Percentiles rank a stretch among this genome's conserved stretches.
phyloP scores from a whole-genome alignment of 2,329 filamentous ascomycete species.

The Emergomyces pasteurianus region DNA sequence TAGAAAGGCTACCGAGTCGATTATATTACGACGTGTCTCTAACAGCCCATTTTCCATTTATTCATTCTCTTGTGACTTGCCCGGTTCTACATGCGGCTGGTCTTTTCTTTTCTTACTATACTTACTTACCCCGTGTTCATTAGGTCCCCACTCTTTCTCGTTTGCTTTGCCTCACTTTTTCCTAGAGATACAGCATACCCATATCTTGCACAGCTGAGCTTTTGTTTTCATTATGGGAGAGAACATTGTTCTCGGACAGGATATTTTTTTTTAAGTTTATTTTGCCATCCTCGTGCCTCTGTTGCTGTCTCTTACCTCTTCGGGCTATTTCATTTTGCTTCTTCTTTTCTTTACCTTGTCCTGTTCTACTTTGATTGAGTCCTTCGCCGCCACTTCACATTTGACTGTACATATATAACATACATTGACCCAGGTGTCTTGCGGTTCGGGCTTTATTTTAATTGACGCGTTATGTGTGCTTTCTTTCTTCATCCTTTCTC shows the following conservation, averaged over 20 bases:
- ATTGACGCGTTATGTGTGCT: neutral
- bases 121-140: neutral
- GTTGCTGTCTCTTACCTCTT: constrained; percentile 1
- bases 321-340: neutral
- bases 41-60: neutral
- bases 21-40: neutral
- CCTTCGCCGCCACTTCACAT: constrained; percentile 3
- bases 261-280: constrained; percentile 9
- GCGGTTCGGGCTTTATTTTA: constrained; percentile 1
- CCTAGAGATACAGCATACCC: constrained; percentile 17
- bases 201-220: neutral
- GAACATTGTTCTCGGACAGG: constrained; percentile 2
- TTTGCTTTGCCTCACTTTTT: neutral
- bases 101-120: neutral
- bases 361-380: constrained; percentile 5
- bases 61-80: neutral
- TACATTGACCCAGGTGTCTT: neutral
- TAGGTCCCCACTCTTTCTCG: neutral
- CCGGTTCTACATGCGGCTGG: neutral
- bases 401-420: neutral
- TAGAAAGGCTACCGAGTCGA: neutral
- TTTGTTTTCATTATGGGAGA: neutral
- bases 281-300: constrained; percentile 8
- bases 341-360: constrained; percentile 5
- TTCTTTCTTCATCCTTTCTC: neutral